phyloP scores from a whole-genome alignment of 495 filamentous ascomycete species.

The Venustampulla echinocandica region DNA sequence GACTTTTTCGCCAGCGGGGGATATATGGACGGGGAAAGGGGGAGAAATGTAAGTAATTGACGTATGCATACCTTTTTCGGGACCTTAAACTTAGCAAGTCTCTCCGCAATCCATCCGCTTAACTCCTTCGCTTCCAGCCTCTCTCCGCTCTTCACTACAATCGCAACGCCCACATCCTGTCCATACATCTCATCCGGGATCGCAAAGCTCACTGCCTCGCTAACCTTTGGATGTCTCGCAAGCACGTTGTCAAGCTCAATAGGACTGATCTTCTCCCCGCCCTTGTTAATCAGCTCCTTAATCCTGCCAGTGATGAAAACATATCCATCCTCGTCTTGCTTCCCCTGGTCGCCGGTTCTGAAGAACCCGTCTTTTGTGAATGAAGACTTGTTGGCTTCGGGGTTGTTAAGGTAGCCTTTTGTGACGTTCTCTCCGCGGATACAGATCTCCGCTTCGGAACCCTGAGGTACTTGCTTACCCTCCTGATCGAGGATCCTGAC shows the following conservation, averaged over 20 bases:
- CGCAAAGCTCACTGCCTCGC: slow-evolving; percentile 75
- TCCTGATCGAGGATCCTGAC: slow-evolving; percentile 62
- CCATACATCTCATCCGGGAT: slow-evolving; percentile 69
- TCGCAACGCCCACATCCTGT: slow-evolving; percentile 69
- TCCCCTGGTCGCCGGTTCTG: slow-evolving; percentile 77
- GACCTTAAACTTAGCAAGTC: slow-evolving; percentile 74
- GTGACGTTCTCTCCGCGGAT: slow-evolving; percentile 75
- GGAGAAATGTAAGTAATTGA: not conserved
- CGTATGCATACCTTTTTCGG: slow-evolving; percentile 58
- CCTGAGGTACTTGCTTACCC: slow-evolving; percentile 52
- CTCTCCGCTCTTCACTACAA: slow-evolving; percentile 59
- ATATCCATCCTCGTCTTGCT: slow-evolving; percentile 63
- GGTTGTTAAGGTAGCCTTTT: slow-evolving; percentile 74
- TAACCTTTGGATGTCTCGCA: slow-evolving; percentile 55
- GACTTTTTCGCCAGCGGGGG: no score
- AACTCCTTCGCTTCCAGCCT: slow-evolving; percentile 47
- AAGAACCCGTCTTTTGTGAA: slow-evolving; percentile 68
- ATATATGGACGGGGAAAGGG: no score
- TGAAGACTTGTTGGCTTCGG: slow-evolving; percentile 56
- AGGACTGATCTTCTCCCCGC: slow-evolving; percentile 74
- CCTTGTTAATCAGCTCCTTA: slow-evolving; percentile 81
- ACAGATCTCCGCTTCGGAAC: slow-evolving; percentile 68
- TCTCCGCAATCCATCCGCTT: slow-evolving; percentile 55
- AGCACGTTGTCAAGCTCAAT: slow-evolving; percentile 79
- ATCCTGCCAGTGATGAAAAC: slow-evolving; percentile 70